Evolutionary conservation across 768 basidiomycete genomes (phyloP).

Genomic region (Lactarius hatsudake): DNA sequence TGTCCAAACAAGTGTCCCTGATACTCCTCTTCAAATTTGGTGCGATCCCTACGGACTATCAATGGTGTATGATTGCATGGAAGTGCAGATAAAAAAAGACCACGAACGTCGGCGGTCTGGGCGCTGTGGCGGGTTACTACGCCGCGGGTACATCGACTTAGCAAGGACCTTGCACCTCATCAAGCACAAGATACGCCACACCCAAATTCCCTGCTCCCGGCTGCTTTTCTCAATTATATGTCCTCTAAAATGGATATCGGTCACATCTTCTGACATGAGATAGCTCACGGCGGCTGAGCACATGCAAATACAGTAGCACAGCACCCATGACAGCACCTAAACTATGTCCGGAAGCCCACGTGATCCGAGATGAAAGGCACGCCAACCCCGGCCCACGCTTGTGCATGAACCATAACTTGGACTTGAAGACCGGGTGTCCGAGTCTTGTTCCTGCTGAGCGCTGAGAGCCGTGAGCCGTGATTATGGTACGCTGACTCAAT

Average conservation of each 20-base stretch:
- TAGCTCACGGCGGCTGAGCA: neutral
- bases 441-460: neutral
- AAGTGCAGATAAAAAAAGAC: neutral
- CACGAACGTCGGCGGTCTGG: neutral
- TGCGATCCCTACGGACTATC: neutral
- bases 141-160: neutral
- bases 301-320: neutral
- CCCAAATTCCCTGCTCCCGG: neutral
- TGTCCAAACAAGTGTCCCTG: too few species aligned
- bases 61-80: neutral
- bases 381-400: neutral
- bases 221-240: neutral
- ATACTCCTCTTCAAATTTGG: neutral
- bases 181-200: neutral
- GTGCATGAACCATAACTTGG: neutral
- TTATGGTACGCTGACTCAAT: neutral
- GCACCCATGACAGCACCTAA: neutral
- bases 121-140: neutral
- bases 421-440: neutral
- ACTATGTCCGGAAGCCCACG: neutral
- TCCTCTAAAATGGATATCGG: neutral
- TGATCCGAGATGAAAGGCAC: neutral
- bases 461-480: neutral
- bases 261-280: neutral
- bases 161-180: neutral